These are phyloP conservation scores for Carex littledalei DNA, from an alignment of 176 grass and related monocot species.

Conservation along the genomic window DNA sequence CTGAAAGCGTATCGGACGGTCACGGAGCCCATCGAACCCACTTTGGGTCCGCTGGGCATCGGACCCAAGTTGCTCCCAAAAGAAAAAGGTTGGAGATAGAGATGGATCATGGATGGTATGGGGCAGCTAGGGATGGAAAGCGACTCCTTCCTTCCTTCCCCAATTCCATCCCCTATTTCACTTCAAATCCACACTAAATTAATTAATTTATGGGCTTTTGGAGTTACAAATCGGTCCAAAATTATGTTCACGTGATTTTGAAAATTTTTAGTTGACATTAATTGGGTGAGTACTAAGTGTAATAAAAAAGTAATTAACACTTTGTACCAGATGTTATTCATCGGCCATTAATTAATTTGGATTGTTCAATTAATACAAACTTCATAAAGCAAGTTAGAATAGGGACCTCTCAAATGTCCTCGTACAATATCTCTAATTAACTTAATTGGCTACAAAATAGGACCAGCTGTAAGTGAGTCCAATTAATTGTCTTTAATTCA, in stretches of 20 bases:
- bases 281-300: too few species aligned
- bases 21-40: too few species aligned
- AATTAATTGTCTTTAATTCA: background rate
- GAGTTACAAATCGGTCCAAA: background rate
- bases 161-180: background rate
- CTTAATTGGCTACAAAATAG: background rate
- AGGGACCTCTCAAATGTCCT: background rate
- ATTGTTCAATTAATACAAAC: background rate
- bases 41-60: too few species aligned
- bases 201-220: too few species aligned
- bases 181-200: background rate
- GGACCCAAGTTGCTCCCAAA: too few species aligned
- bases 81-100: slow-evolving; percentile 13
- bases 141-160: background rate
- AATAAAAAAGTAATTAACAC: too few species aligned
- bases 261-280: too few species aligned
- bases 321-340: background rate
- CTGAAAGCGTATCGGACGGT: too few species aligned
- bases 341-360: background rate
- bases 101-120: background rate
- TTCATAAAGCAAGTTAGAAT: background rate
- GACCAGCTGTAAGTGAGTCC: background rate
- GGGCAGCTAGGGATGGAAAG: background rate
- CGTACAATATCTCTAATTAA: background rate
- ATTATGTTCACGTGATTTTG: background rate